Evolutionary conservation across 1,284 basidiomycete genomes (phyloP).

Genomic region (Mycena sp.): DNA sequence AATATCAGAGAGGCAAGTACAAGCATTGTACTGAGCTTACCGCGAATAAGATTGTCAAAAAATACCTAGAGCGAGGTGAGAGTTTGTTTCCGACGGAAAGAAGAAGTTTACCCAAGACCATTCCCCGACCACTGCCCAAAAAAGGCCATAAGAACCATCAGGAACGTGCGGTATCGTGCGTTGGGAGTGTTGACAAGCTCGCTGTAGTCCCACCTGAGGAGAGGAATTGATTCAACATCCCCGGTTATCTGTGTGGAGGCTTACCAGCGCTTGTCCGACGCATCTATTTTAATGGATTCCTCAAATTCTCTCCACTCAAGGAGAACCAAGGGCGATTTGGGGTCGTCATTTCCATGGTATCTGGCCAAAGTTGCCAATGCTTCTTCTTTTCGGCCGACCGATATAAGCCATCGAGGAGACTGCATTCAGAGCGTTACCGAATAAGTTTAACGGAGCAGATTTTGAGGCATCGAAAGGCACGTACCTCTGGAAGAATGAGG

Average conservation of each 20-base stretch:
- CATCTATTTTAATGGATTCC: conserved; percentile 60
- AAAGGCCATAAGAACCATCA: conserved; percentile 60
- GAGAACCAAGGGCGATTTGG: conserved; percentile 56
- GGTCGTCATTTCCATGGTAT: conserved; percentile 60
- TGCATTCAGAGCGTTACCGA: no score
- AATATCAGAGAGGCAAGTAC: not conserved
- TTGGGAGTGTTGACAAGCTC: conserved; percentile 57
- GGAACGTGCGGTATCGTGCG: conserved; percentile 56
- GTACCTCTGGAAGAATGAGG: conserved; percentile 59
- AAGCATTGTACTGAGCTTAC: not conserved
- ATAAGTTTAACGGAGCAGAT: not conserved
- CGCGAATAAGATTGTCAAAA: conserved; percentile 50
- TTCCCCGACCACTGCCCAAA: conserved; percentile 65
- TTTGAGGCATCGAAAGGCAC: not conserved
- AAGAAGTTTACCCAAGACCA: conserved; percentile 50
- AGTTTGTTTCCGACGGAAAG: not conserved
- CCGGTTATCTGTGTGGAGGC: not conserved
- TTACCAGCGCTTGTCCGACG: conserved; percentile 67
- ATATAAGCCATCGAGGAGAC: conserved; percentile 65
- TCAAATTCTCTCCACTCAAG: conserved; percentile 69
- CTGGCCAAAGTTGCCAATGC: conserved; percentile 59
- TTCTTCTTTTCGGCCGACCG: conserved; percentile 60
- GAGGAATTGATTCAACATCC: not conserved
- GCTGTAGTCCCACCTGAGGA: conserved; percentile 56
- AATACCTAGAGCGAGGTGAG: conserved; percentile 42